phyloP scores from a whole-genome alignment of 108 stramenopile species.

The Phaeodactylum tricornutum region DNA sequence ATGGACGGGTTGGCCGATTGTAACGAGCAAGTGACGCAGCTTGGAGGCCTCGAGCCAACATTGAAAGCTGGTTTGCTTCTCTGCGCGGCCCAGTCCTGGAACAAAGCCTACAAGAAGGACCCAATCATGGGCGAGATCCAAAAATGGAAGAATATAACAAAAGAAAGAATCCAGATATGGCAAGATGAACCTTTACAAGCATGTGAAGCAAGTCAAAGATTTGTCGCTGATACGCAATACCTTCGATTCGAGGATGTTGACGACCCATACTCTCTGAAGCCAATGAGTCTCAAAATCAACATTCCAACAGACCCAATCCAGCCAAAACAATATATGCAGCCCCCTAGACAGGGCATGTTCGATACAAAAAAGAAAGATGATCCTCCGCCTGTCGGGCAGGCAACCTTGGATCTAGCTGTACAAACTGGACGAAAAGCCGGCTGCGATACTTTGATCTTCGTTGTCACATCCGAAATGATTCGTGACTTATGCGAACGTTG shows the following conservation, averaged over 20 bases:
- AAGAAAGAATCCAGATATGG: background rate
- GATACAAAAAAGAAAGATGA: background rate
- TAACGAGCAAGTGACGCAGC: background rate
- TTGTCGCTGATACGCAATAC: constrained; percentile 5
- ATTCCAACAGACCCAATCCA: background rate
- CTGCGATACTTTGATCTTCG: constrained; percentile 8
- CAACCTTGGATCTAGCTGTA: constrained; percentile 4
- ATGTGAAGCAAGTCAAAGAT: background rate
- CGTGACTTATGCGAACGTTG: background rate
- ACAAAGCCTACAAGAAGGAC: constrained; percentile 4
- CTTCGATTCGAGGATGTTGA: constrained; percentile 3
- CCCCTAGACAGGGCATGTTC: constrained; percentile 2
- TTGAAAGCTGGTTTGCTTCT: background rate
- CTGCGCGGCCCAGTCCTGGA: constrained; percentile 2
- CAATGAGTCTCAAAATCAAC: constrained; percentile 3
- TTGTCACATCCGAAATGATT: constrained; percentile 1
- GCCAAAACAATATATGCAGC: background rate
- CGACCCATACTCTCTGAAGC: constrained; percentile 2
- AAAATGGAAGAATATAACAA: background rate
- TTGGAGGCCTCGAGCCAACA: background rate
- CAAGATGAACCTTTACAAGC: too few relatives aligned
- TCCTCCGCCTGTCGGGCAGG: background rate
- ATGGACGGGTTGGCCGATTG: background rate
- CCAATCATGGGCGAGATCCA: constrained; percentile 1
- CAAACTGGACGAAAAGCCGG: constrained; percentile 3